A percentile compares a stretch with the other conserved stretches of the same genome.
Evolutionary conservation across 352 stramenopile species (phyloP).

Genomic region (Globisporangium nodosum): DNA sequence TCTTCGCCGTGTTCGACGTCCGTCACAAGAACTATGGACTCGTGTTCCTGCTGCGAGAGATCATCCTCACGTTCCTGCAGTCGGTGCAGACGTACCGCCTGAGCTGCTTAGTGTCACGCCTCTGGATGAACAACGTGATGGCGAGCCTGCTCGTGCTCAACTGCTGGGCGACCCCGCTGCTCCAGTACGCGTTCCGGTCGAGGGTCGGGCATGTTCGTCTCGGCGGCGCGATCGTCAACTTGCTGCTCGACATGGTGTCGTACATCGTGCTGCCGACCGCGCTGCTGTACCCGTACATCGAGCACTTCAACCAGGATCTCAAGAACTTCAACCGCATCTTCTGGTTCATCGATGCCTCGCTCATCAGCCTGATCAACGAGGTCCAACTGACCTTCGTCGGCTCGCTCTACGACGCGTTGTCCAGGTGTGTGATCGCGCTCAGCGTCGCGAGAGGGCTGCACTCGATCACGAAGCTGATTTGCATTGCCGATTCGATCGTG

Average conservation of each 20-base stretch:
- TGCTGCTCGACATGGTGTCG: conserved; percentile 25
- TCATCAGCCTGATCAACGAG: conserved; percentile 26
- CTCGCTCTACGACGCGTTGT: conserved; percentile 22
- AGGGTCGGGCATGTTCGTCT: neutral
- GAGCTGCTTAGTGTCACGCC: conserved; percentile 19
- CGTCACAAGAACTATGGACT: conserved; percentile 22
- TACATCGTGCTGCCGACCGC: conserved; percentile 10
- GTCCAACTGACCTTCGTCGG: conserved; percentile 26
- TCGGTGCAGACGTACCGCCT: conserved; percentile 25
- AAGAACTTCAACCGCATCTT: conserved; percentile 11
- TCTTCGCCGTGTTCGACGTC: conserved; percentile 12
- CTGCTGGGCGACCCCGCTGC: conserved; percentile 22
- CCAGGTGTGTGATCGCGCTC: conserved; percentile 22
- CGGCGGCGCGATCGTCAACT: conserved; percentile 11
- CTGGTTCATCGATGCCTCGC: conserved; percentile 25
- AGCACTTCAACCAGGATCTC: conserved; percentile 5
- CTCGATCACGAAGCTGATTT: conserved; percentile 21
- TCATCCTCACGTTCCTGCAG: conserved; percentile 22
- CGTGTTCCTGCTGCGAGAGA: conserved; percentile 26
- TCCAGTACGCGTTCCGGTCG: neutral
- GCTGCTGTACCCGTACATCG: conserved; percentile 20
- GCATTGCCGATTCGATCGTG: neutral
- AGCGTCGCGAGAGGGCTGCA: conserved; percentile 18
- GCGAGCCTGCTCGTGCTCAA: conserved; percentile 24
- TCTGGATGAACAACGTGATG: conserved; percentile 34